A percentile compares a stretch with the other conserved stretches of the same genome.
Evolutionary conservation across 148 eudicot species (phyloP).

Genomic region (Fallopia convolvulus): DNA sequence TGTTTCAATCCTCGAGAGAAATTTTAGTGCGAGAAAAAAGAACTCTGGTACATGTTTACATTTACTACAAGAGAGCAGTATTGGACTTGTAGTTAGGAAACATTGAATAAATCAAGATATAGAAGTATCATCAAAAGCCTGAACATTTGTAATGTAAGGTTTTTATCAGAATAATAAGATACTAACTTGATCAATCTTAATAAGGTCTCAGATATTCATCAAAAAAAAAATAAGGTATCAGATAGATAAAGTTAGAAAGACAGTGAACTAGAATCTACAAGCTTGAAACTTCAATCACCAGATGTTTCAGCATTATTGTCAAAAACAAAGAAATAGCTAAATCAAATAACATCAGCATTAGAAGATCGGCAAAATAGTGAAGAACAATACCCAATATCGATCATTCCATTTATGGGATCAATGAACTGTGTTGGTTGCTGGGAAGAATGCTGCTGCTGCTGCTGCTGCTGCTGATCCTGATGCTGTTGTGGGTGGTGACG

Average conservation of each 20-base stretch:
- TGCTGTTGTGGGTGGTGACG: conserved; percentile 10
- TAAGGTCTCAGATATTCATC: no score
- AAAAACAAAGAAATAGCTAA: not conserved
- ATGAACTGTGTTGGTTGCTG: conserved; percentile 32
- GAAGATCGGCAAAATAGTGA: not conserved
- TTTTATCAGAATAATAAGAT: no score
- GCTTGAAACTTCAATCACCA: not conserved
- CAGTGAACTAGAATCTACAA: not conserved
- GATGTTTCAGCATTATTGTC: not conserved
- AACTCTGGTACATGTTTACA: no score
- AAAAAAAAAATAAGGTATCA: no score
- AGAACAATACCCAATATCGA: conserved; percentile 37
- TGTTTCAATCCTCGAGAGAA: no score
- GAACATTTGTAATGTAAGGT: not conserved
- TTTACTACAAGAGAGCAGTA: no score
- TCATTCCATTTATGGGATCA: conserved; percentile 43
- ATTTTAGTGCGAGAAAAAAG: no score
- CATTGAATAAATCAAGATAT: no score
- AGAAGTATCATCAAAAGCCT: no score
- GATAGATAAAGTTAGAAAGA: not conserved
- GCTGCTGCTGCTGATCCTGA: conserved; percentile 21
- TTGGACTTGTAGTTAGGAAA: no score
- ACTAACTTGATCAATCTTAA: no score
- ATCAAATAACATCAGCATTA: not conserved
- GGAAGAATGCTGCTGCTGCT: conserved; percentile 2